Base-by-base conservation (phyloP, 1,284 basidiomycete species). In the Cutaneotrichosporon dermatis region DNA sequence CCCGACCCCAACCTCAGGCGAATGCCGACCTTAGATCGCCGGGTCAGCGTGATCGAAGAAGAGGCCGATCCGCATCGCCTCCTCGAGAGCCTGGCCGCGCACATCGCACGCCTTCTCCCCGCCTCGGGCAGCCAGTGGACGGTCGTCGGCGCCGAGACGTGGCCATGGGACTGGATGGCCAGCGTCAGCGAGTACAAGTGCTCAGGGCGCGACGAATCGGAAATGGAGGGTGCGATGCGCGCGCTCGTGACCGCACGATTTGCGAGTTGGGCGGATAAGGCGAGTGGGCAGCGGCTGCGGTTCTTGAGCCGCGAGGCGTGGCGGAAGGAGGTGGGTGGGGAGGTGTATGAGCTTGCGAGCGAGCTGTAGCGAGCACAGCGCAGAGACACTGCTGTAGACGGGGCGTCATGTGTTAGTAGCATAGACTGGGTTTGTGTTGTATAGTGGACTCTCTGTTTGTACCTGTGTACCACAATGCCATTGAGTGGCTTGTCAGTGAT, bases 21-120 rank as follows among this genome's bases (percentile, higher is more conserved):
- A 25, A 25, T 25, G 9, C 25, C 25, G 25, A 25, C 25, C 25
- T 25, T 25, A 25, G 25, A 25, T 25, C 25, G 25, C 25, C 25
- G 25, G 25, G 25, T 25, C 25, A 25, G 25, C 25, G 25, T 25
- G 25, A 25, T 25, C 25, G 25, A 25, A 25, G 25, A 25, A 25
- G 25, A 25, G 25, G 25, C 25, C 25, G 25, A 25, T 25, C 25
- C 45, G 25, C 25, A 6, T 5, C 16, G 35, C 13, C 46, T 49
- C 33, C 33, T 49, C 46, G 46, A 49, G 34, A 49, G 34, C 11
- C 46, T 49, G 11, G 13, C 46, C 6, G 13, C 46, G 13, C 33
- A 49, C 46, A 49, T 49, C 13, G 46, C 46, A 9, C 46, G 46
- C 46, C 46, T 49, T 5, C 46, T 49, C 13, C 46, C 46, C 34